Evolutionary conservation across 2,329 filamentous ascomycete genomes (phyloP).

Genomic region (Pseudocercospora macadamiae): DNA sequence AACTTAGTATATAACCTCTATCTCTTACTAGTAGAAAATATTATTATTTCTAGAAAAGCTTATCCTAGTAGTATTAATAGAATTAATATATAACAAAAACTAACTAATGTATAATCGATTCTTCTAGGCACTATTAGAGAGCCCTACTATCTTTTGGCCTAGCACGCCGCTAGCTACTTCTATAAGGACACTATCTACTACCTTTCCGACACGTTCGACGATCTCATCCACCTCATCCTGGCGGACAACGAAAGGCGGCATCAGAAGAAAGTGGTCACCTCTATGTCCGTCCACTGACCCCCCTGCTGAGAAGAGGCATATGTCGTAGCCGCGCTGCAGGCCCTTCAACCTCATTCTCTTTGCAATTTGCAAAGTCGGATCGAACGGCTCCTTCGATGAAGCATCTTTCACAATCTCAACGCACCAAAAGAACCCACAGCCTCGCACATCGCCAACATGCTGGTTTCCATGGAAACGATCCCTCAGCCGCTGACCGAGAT

Average conservation of each 20-base stretch:
- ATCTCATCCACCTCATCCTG: conserved; percentile 11
- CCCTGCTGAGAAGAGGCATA: conserved; percentile 5
- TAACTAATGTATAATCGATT: neutral
- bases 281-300: conserved; percentile 7
- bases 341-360: conserved; percentile 12
- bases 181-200: conserved; percentile 8
- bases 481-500: conserved; percentile 48
- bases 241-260: conserved; percentile 9
- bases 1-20: no score
- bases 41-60: no score
- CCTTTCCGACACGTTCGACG: conserved; percentile 7
- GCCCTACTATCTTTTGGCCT: conserved; percentile 10
- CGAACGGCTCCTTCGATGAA: conserved; percentile 8
- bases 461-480: conserved; percentile 45
- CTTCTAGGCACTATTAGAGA: conserved; percentile 9
- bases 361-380: conserved; percentile 11
- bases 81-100: no score
- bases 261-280: conserved; percentile 13
- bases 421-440: conserved; percentile 57
- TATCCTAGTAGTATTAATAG: no score
- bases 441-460: conserved; percentile 62
- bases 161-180: conserved; percentile 3
- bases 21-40: no score
- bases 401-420: conserved; percentile 15
- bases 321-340: conserved; percentile 8